Evolutionary conservation across 2,329 filamentous ascomycete genomes (phyloP).

Genomic region (Hypoxylon sp.): DNA sequence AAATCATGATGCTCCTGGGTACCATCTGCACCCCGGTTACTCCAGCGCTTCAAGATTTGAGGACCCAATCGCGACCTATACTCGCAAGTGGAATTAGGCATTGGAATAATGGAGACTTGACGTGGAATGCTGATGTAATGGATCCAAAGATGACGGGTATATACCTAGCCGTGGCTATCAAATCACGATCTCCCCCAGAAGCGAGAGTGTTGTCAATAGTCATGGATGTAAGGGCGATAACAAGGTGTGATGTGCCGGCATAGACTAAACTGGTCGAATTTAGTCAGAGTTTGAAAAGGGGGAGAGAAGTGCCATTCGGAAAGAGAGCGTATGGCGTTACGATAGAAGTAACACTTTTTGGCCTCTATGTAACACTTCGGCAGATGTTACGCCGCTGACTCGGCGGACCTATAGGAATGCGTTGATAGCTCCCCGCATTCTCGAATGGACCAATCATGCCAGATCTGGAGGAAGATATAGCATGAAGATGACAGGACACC

Average conservation of each 20-base stretch:
- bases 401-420: conserved; percentile 33
- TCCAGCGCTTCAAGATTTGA: not conserved
- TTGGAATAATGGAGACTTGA: not conserved
- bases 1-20: conserved; percentile 1
- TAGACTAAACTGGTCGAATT: conserved; percentile 17
- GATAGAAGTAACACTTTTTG: conserved; percentile 12
- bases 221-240: conserved; percentile 7
- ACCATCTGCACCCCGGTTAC: conserved; percentile 18
- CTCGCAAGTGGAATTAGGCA: not conserved
- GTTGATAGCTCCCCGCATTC: conserved; percentile 38
- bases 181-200: not conserved
- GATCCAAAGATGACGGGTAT: not conserved
- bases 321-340: conserved; percentile 11
- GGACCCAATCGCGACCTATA: not conserved
- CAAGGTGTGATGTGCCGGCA: conserved; percentile 6
- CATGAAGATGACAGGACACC: conserved; percentile 24
- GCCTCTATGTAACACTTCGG: conserved; percentile 26
- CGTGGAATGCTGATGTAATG: conserved; percentile 1
- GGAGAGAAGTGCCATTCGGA: not conserved
- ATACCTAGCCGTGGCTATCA: conserved; percentile 14
- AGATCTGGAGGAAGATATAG: conserved; percentile 11
- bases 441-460: conserved; percentile 29
- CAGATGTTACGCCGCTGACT: conserved; percentile 25
- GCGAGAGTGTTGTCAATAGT: not conserved
- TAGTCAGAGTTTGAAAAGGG: conserved; percentile 17